A percentile compares a stretch with the other conserved stretches of the same genome.
These are phyloP conservation scores for Zygotorulaspora florentina DNA, from an alignment of 805 yeast genomes.

Conservation along the genomic window DNA sequence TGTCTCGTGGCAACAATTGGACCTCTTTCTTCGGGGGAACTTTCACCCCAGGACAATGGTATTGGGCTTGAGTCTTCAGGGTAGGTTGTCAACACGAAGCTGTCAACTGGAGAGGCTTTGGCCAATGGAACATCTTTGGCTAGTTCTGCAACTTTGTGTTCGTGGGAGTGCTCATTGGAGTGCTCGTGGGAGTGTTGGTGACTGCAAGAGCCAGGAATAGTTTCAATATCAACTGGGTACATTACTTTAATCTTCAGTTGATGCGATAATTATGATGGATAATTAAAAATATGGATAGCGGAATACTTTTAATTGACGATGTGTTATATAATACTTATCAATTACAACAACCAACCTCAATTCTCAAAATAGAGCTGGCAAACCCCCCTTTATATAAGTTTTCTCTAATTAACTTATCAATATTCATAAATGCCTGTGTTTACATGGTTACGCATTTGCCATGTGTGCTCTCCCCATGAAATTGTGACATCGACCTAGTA, in stretches of 20 bases:
- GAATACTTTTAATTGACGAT: background rate
- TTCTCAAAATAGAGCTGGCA: too few relatives aligned
- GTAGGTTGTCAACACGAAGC: slow-evolving; percentile 49
- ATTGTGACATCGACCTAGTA: background rate
- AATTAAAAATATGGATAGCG: background rate
- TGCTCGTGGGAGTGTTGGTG: background rate
- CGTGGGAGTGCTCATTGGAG: background rate
- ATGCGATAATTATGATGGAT: background rate
- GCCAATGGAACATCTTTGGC: slow-evolving; percentile 5
- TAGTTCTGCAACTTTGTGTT: background rate
- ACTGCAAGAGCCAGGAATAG: slow-evolving; percentile 8
- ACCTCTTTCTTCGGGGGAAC: slow-evolving; percentile 47
- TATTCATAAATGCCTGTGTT: background rate
- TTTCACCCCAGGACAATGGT: slow-evolving; percentile 49
- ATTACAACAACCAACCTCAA: too few relatives aligned
- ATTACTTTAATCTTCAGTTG: background rate
- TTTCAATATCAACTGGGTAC: slow-evolving; percentile 15
- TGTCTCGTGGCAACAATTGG: slow-evolving; percentile 54
- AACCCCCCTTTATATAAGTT: background rate
- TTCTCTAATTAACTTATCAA: background rate
- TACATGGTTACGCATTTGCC: background rate
- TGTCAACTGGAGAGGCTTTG: slow-evolving; percentile 15
- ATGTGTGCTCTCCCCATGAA: background rate
- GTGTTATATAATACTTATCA: background rate
- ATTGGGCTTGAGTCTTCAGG: slow-evolving; percentile 50